phyloP scores from a whole-genome alignment of 2,329 filamentous ascomycete genomes.

The Fusarium sterilihyphosum region DNA sequence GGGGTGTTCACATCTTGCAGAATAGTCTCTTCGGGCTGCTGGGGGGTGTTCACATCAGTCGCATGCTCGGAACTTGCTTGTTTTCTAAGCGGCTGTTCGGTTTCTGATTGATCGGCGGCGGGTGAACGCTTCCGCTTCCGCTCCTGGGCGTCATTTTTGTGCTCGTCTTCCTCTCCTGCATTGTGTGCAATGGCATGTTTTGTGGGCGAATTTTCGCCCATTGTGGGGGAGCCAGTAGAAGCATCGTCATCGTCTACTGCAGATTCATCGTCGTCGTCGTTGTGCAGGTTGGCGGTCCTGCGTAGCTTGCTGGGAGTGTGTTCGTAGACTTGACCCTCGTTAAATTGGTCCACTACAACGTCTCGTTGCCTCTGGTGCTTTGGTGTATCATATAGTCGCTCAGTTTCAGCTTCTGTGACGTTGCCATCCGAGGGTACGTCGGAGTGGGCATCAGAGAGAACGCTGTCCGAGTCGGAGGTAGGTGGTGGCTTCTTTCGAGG shows the following conservation, averaged over 20 bases:
- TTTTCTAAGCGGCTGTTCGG: constrained; percentile 62
- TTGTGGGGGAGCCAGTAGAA: constrained; percentile 52
- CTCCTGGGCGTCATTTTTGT: constrained; percentile 49
- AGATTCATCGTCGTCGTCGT: constrained; percentile 53
- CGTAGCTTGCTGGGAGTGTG: constrained; percentile 82
- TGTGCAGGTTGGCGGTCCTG: constrained; percentile 54
- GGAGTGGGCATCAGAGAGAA: constrained; percentile 64
- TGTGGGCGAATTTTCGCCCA: constrained; percentile 50
- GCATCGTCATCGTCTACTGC: constrained; percentile 53
- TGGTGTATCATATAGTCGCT: constrained; percentile 90
- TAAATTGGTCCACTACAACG: constrained; percentile 67
- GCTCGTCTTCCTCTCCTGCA: constrained; percentile 45
- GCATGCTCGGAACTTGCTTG: constrained; percentile 61
- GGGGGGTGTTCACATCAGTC: constrained; percentile 48
- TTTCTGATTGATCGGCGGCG: constrained; percentile 55
- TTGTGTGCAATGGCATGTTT: constrained; percentile 46
- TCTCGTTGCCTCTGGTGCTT: constrained; percentile 71
- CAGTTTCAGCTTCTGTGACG: constrained; percentile 90
- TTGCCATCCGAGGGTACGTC: constrained; percentile 57
- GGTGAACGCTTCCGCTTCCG: constrained; percentile 63
- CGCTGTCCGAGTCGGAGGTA: constrained; percentile 60
- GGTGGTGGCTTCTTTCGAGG: constrained; percentile 43
- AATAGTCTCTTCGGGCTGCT: constrained; percentile 44
- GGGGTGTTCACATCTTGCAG: constrained; percentile 50
- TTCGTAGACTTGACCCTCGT: constrained; percentile 65